A percentile compares a stretch with the other conserved stretches of the same genome.
These are phyloP conservation scores for Gossypium bickii DNA, from an alignment of 345 rosid genomes.

Conservation along the genomic window DNA sequence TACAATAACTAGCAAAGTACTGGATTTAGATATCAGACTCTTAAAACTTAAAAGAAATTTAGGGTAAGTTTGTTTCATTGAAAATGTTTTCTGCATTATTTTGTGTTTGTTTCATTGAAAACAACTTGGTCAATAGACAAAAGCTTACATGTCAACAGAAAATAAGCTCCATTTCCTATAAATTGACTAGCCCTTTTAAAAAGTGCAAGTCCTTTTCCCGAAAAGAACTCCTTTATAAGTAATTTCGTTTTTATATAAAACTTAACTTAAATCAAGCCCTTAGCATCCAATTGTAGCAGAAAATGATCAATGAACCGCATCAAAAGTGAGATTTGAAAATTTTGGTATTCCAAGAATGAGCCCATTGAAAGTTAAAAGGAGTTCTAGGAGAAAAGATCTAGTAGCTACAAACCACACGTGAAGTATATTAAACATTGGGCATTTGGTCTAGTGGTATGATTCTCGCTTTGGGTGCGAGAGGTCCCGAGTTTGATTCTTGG, in stretches of 20 bases:
- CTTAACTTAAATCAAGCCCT: neutral
- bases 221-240: no score
- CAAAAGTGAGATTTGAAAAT: neutral
- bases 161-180: no score
- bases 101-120: no score
- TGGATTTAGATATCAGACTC: neutral
- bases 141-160: no score
- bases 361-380: neutral
- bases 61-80: neutral
- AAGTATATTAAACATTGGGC: neutral
- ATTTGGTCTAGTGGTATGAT: conserved; percentile 77
- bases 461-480: conserved; percentile 46
- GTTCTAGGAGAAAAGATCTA: neutral
- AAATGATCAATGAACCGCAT: neutral
- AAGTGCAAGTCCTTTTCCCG: no score
- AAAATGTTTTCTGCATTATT: no score
- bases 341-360: neutral
- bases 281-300: neutral
- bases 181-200: no score
- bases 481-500: conserved; percentile 60
- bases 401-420: no score
- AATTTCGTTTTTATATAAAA: no score
- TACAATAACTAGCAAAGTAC: neutral
- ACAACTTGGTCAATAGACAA: no score
- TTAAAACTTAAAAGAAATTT: no score